Evolutionary conservation across 2,329 filamentous ascomycete genomes (phyloP).

Genomic region (Microdochium bolleyi): DNA sequence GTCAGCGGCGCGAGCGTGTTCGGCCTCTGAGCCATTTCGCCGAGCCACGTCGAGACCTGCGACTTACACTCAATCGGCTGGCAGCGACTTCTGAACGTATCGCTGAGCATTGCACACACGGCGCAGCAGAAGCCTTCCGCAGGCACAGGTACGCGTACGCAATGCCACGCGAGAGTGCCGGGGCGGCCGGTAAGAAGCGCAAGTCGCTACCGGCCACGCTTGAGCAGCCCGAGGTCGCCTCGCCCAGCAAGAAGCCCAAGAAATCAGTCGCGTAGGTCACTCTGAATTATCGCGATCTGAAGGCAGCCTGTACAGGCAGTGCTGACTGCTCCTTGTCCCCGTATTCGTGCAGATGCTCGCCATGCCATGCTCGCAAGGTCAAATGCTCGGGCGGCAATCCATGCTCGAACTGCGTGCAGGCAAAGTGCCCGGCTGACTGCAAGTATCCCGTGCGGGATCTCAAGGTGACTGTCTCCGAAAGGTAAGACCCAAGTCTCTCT

Average conservation of each 20-base stretch:
- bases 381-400: conserved; percentile 1
- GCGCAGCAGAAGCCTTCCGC: too few relatives aligned
- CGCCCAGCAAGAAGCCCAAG: neutral
- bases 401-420: conserved; percentile 2
- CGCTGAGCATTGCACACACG: too few relatives aligned
- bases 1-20: too few relatives aligned
- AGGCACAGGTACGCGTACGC: too few relatives aligned
- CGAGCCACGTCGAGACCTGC: too few relatives aligned
- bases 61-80: too few relatives aligned
- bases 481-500: neutral
- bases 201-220: too few relatives aligned
- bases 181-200: too few relatives aligned
- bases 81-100: too few relatives aligned
- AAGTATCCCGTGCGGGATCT: conserved; percentile 2
- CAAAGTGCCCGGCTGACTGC: conserved; percentile 2
- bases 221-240: neutral
- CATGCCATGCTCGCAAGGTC: neutral
- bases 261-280: neutral
- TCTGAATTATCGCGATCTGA: neutral
- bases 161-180: too few relatives aligned
- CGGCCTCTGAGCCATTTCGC: too few relatives aligned
- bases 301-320: neutral
- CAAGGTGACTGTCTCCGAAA: conserved; percentile 2
- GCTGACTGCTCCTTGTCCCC: neutral
- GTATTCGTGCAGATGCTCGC: neutral